Evolutionary conservation across 139 green algal genomes (phyloP).

Genomic region (Bryopsis sp.): DNA sequence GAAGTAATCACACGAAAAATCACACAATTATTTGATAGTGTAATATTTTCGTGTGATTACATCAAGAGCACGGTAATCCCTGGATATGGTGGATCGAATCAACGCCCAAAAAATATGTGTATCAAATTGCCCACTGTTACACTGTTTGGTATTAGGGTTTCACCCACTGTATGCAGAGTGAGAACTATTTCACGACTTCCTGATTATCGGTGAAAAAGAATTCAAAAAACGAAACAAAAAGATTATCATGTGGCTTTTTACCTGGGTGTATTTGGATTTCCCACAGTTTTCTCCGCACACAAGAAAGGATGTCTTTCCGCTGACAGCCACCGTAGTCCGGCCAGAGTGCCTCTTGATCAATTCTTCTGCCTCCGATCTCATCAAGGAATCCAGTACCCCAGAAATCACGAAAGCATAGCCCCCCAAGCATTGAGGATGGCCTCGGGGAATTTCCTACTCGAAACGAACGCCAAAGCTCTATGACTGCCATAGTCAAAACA

Average conservation of each 20-base stretch:
- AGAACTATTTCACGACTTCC: no score
- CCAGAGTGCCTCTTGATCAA: constrained; percentile 78
- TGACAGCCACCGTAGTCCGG: constrained; percentile 61
- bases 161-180: no score
- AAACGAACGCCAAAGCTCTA: background rate
- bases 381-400: constrained; percentile 69
- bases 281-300: constrained; percentile 55
- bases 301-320: constrained; percentile 81
- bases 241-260: no score
- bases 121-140: no score
- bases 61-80: background rate
- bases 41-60: background rate
- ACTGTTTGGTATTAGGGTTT: no score
- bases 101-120: no score
- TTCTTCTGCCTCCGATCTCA: constrained; percentile 62
- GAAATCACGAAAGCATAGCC: constrained; percentile 87
- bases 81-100: no score
- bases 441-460: constrained; percentile 45
- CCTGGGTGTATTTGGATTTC: constrained; percentile 39
- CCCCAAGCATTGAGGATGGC: constrained; percentile 75
- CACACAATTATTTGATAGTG: background rate
- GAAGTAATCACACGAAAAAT: no score
- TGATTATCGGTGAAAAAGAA: no score
- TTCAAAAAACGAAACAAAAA: no score
- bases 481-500: background rate